Base-by-base conservation (phyloP, 2,329 filamentous ascomycete species). In the Diaporthe humulicola region DNA sequence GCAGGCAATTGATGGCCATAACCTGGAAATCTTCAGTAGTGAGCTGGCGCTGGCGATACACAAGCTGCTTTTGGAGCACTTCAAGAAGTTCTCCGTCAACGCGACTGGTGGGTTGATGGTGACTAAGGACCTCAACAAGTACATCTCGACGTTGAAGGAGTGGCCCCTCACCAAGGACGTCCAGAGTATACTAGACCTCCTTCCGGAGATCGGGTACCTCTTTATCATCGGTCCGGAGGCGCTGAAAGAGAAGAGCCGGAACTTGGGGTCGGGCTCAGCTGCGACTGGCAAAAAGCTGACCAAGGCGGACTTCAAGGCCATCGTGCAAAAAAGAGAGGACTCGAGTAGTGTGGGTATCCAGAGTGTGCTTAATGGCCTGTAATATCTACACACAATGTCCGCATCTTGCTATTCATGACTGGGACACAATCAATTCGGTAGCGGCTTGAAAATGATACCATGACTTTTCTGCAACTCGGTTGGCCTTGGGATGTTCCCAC, bases 31-130 rank as follows among this genome's bases (percentile, higher is more conserved):
- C 66, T 94, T 98, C 81, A 92, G 93, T 71, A 93, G 93, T 75
- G 96, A 98, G 85, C 90, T 98, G 30, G 96, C 95, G 1, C 86
- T 96, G 19, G 93, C 93, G 14, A 88, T 98, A 48, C 92, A 96
- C 78, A 86, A 89, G 67, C 90, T 97, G 14, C 89, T 99, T 6
- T 92, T 99, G 77, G 94, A 97, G 76, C 97, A 99, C 84, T 95
- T 98, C 85, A 97, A 98, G 81, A 95, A 95, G 80, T 99, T 98
- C 86, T 92, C 93, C 76, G 95, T 99, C 78, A 98, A 95, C 79
- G 95, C 96, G 54, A 96, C 96, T 0, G 97, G 97, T 76, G 97
- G 95, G 3, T 90, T 99, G 61, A 97, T 98, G 90, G 95, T 98
- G 36, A 96, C 94, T 48, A 98, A 98, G 85, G 97, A 99, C 82